Conservation (phyloP, 345 rosid species). For the Alliaria petiolata region DNA sequence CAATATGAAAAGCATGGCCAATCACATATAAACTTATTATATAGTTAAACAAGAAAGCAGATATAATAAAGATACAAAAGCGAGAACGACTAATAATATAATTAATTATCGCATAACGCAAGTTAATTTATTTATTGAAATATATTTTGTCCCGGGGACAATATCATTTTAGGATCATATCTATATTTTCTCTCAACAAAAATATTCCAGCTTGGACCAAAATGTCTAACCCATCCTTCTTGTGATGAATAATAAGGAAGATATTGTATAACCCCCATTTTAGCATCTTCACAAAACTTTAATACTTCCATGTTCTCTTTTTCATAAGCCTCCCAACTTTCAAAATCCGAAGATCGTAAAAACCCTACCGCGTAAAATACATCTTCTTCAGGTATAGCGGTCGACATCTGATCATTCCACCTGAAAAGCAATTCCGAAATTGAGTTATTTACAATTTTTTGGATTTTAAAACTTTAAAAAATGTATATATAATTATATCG, state of each 20-base stretch:
- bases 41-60: no score
- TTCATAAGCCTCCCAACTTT: slow-evolving; percentile 51
- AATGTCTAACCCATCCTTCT: slow-evolving; percentile 65
- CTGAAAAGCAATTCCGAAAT: slow-evolving; percentile 34
- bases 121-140: slow-evolving; percentile 36
- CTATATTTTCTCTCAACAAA: slow-evolving; percentile 50
- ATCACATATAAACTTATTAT: background rate
- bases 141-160: slow-evolving; percentile 89
- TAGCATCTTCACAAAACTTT: slow-evolving; percentile 49
- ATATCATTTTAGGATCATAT: slow-evolving; percentile 78
- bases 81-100: background rate
- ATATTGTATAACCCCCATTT: slow-evolving; percentile 57
- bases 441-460: background rate
- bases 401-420: slow-evolving; percentile 79
- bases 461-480: background rate
- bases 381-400: slow-evolving; percentile 70
- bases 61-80: no score
- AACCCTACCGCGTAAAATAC: slow-evolving; percentile 84
- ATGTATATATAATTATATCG: background rate
- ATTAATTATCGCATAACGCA: background rate
- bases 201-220: slow-evolving; percentile 68
- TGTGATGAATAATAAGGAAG: slow-evolving; percentile 49
- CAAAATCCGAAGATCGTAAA: slow-evolving; percentile 57
- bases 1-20: background rate
- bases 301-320: slow-evolving; percentile 54